Base-by-base conservation (phyloP, 2,329 filamentous ascomycete species). In the Aspergillus flavus region DNA sequence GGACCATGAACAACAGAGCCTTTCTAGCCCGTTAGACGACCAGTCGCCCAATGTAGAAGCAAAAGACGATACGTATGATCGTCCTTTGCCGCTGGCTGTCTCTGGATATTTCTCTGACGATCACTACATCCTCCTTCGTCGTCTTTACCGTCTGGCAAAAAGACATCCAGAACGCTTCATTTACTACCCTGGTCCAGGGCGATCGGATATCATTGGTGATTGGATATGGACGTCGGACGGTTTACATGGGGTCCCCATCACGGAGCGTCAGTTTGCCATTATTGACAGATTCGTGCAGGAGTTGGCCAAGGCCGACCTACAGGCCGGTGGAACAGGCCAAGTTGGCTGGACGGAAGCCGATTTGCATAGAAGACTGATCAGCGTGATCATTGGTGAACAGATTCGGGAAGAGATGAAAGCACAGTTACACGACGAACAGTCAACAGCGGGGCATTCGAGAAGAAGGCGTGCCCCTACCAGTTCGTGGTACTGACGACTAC, bases 341-440 rank as follows among this genome's bases (percentile, higher is more conserved):
- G 68, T 79, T 67, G 79, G 76, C 58, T 83, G 81, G 81, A 77
- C 72, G 30, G 79, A 80, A 50, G 77, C 79, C 55, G 79, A 83
- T 50, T 68, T 83, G 61, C 75, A 80, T 62, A 74, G 74, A 67
- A 72, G 79, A 65, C 69, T 83, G 62, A 80, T 81, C 62, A 81
- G 80, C 62, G 75, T 83, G 61, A 81, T 82, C 32, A 78, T 82
- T 70, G 81, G 81, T 39, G 80, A 82, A 66, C 77, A 80, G 62
- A 77, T 82, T 57, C 73, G 81, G 69, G 73, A 74, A 58, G 79
- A 81, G 63, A 68, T 69, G 61, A 79, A 77, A 64, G 69, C 69
- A 60, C 72, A 71, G 62, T 66, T 65, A 30, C 59, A 65, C 55
- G 70, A 57, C 26, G 64, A 63, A 57, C 61, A 32, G 34, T 46